Base-by-base conservation (phyloP, 345 rosid genomes). In the Salix purpurea region DNA sequence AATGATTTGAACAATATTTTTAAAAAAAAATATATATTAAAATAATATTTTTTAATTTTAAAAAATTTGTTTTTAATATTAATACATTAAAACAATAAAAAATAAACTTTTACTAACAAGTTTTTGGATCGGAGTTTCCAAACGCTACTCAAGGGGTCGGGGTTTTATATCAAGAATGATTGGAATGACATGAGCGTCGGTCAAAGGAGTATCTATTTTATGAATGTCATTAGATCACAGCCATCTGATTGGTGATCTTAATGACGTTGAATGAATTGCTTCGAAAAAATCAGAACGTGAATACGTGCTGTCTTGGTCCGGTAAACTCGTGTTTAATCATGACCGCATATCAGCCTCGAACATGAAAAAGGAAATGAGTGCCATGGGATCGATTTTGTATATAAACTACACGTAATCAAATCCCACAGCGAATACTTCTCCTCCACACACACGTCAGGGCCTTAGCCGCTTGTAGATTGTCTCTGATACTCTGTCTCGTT, bases 361-460 rank as follows among this genome's bases (percentile, higher is more conserved):
- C 28, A 10, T n/a, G 10, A 23, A 3, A 58, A n/a, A 58, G 26
- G 62, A 58, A 56, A 56, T n/a, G 26, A 28, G 28, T 56, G 23
- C 1, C 62, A 58, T 10, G 62, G 28, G 28, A 58, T 58, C 23
- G 64, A 58, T 58, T 21, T 58, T 58, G 64, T 58, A 9, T 3
- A 23, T 58, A 0, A 0, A 23, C 28, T 9, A 58, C 28, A 58
- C 28, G 28, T 9, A 58, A 37, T 23, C 66, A 9, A 11, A 11
- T 21, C 16, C 65, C 14, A 23, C 30, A 32, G 13, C 28, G 11
- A 36, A 18, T 54, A 32, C 75, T 58, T 72, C 23, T 36, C 9
- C 65, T 72, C 28, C 30, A 36, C 75, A 72, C 75, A 36, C 14
- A 12, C n/a, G 66, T 36, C 50, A 72, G 67, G 60, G 50, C 13